Percentiles rank a stretch among this genome's conserved stretches.
Evolutionary conservation across 1,139 yeast species (phyloP).

Genomic region (Yamadazyma blattariae): DNA sequence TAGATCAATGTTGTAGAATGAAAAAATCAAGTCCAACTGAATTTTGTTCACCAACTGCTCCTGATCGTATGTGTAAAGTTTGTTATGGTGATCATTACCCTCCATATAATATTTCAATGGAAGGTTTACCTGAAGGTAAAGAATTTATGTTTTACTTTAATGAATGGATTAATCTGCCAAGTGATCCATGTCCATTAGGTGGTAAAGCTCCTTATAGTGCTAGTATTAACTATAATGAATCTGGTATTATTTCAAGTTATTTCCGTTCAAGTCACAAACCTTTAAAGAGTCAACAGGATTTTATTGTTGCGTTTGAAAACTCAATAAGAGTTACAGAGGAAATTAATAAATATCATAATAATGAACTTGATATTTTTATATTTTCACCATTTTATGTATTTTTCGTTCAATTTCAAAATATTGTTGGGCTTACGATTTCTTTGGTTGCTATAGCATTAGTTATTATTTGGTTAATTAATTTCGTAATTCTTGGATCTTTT

Average conservation of each 20-base stretch:
- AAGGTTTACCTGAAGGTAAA: constrained; percentile 75
- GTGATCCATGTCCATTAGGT: constrained; percentile 93
- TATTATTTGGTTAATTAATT: constrained; percentile 53
- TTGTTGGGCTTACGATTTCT: constrained; percentile 53
- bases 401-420: constrained; percentile 80
- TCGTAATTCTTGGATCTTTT: constrained; percentile 64
- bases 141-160: constrained; percentile 72
- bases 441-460: constrained; percentile 56
- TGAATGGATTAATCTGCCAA: constrained; percentile 81
- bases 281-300: constrained; percentile 77
- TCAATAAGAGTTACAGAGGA: constrained; percentile 69
- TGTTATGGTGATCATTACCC: constrained; percentile 61
- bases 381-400: constrained; percentile 91
- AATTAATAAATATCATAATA: constrained; percentile 39
- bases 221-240: constrained; percentile 47
- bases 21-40: constrained; percentile 31
- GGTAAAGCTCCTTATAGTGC: constrained; percentile 89
- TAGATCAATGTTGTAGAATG: constrained; percentile 82
- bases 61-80: constrained; percentile 69
- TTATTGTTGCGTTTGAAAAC: constrained; percentile 73
- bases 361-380: constrained; percentile 62
- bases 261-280: constrained; percentile 84
- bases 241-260: constrained; percentile 52
- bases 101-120: constrained; percentile 71
- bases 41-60: constrained; percentile 67